Conservation (phyloP, 352 stramenopile genomes). For the Globisporangium camurandrum region DNA sequence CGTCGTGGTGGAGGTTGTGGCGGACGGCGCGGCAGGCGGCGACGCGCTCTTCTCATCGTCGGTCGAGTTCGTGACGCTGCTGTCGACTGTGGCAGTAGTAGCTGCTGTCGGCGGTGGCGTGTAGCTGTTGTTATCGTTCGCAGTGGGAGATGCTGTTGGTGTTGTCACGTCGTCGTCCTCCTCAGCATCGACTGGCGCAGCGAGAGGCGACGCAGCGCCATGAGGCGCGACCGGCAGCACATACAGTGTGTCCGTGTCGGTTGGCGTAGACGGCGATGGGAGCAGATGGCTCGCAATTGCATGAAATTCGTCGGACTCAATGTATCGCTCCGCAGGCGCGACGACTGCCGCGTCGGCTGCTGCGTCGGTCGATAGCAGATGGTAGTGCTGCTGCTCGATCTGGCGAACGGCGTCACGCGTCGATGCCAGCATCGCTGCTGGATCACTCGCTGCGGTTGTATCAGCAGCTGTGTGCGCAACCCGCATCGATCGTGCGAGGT, state of each 20-base stretch:
- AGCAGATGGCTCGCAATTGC: neutral
- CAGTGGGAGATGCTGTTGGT: neutral
- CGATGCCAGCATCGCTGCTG: neutral
- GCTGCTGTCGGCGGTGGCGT: neutral
- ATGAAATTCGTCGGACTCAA: neutral
- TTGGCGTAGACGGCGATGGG: neutral
- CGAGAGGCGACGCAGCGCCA: too few species aligned
- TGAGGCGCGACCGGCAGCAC: too few species aligned
- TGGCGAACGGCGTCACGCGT: neutral
- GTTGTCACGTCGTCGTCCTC: neutral
- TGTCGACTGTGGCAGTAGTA: neutral
- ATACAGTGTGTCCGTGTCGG: neutral
- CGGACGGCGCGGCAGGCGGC: neutral
- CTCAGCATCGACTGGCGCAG: neutral
- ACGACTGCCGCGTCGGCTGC: neutral
- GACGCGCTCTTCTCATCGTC: neutral
- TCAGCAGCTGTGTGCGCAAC: neutral
- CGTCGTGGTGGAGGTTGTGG: neutral
- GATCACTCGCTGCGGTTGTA: neutral
- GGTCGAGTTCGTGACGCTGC: neutral
- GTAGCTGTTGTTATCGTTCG: neutral
- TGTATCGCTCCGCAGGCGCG: neutral
- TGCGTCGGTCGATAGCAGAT: neutral
- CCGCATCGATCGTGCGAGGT: constrained; percentile 6
- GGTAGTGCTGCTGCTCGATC: neutral